Conservation (phyloP, 805 yeast genomes). For the Schizosaccharomyces octosporus region DNA sequence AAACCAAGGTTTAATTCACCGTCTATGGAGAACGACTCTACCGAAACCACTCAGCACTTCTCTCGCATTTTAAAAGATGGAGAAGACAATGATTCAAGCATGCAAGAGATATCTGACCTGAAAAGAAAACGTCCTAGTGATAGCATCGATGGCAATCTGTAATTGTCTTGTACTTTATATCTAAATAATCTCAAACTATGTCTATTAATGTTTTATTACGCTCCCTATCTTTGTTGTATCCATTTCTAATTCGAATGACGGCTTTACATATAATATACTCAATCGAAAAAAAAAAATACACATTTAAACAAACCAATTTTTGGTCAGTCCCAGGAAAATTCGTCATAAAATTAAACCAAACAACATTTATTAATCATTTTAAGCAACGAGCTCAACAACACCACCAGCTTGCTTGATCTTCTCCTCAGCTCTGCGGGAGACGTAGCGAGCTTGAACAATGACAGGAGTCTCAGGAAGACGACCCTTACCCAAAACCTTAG, state of each 20-base stretch:
- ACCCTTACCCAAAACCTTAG: slow-evolving; percentile 99
- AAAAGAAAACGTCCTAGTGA: too few species aligned
- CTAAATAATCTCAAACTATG: too few species aligned
- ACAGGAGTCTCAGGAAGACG: slow-evolving; percentile 92
- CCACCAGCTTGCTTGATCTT: slow-evolving; percentile 99
- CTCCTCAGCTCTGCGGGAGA: slow-evolving; percentile 96
- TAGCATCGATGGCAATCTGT: too few species aligned
- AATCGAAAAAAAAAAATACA: too few species aligned
- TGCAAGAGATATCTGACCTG: too few species aligned
- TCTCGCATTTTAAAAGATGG: slow-evolving; percentile 4
- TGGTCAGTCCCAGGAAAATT: neutral
- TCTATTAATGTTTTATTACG: too few species aligned
- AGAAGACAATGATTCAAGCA: neutral
- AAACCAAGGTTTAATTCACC: neutral
- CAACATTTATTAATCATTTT: slow-evolving; percentile 16
- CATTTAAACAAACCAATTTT: neutral
- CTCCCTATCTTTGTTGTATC: too few species aligned
- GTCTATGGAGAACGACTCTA: neutral
- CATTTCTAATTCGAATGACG: too few species aligned
- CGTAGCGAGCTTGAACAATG: slow-evolving; percentile 97
- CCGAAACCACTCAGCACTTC: neutral
- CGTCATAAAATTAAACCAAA: neutral
- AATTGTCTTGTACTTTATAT: too few species aligned
- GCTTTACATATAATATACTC: too few species aligned
- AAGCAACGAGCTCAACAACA: slow-evolving; percentile 97